Evolutionary conservation across 192 early-diverging fungal genomes (phyloP).

Genomic region (Haplosporangium gracile): DNA sequence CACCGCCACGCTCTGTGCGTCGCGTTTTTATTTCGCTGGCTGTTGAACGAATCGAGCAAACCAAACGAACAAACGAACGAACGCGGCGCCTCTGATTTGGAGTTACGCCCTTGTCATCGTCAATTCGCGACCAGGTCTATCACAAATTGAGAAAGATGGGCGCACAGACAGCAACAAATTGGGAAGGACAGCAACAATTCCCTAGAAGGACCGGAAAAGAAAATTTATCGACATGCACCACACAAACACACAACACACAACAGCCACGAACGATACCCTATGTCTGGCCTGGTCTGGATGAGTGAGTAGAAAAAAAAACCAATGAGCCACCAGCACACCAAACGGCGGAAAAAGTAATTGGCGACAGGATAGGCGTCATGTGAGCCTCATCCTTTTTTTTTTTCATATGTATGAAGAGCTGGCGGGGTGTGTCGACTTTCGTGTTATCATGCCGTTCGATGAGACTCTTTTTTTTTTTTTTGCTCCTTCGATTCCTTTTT

Average conservation of each 20-base stretch:
- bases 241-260: not conserved
- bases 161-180: too few species aligned
- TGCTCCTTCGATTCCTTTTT: not conserved
- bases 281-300: not conserved
- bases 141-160: too few species aligned
- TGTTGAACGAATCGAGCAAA: too few species aligned
- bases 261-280: not conserved
- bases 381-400: not conserved
- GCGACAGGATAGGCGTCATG: not conserved
- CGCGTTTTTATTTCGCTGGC: too few species aligned
- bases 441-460: not conserved
- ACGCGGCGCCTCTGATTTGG: too few species aligned
- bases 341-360: not conserved
- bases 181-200: too few species aligned
- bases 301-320: not conserved
- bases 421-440: not conserved
- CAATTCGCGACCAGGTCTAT: too few species aligned
- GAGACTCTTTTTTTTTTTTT: not conserved
- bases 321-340: not conserved
- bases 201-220: too few species aligned
- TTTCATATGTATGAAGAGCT: not conserved
- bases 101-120: too few species aligned
- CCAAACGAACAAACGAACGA: too few species aligned
- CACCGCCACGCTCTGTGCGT: too few species aligned
- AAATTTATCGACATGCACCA: not conserved